Conservation (phyloP, 2,329 filamentous ascomycete genomes). For the Colletotrichum kahawae region DNA sequence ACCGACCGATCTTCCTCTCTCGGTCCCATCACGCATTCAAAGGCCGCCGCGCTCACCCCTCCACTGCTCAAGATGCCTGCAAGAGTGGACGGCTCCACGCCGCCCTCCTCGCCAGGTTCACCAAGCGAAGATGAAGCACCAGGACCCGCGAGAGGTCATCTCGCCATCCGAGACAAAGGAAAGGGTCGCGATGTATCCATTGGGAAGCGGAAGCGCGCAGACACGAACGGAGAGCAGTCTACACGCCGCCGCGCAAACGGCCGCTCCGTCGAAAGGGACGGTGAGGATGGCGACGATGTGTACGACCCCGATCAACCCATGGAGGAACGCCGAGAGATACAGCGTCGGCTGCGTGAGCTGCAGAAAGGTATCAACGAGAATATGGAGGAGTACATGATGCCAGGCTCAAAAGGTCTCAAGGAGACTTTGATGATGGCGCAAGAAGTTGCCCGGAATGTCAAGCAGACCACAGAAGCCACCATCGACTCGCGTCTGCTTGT, state of each 20-base stretch:
- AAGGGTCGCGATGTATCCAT: conserved; percentile 21
- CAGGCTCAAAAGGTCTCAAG: conserved; percentile 67
- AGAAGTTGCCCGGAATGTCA: conserved; percentile 68
- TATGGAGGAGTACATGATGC: conserved; percentile 73
- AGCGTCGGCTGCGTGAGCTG: conserved; percentile 73
- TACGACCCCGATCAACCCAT: conserved; percentile 87
- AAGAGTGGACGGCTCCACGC: conserved; percentile 12
- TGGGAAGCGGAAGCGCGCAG: conserved; percentile 22
- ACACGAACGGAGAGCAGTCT: conserved; percentile 1
- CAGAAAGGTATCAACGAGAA: conserved; percentile 66
- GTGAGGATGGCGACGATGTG: conserved; percentile 38
- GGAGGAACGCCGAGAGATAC: conserved; percentile 73
- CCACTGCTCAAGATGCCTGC: conserved; percentile 8
- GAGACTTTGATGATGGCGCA: conserved; percentile 72
- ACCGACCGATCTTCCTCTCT: not conserved
- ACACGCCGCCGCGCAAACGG: conserved; percentile 21
- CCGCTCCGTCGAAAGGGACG: conserved; percentile 12
- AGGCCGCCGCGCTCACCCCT: not conserved
- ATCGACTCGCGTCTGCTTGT: conserved; percentile 90
- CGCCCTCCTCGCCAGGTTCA: conserved; percentile 26
- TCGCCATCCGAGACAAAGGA: conserved; percentile 35
- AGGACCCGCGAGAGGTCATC: not conserved
- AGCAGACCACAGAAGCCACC: conserved; percentile 88
- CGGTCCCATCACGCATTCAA: not conserved
- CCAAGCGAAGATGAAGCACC: conserved; percentile 6